Evolutionary conservation across 2,329 filamentous ascomycete genomes (phyloP), one percentile per base, ranked within the genome.

Genomic region (Fusarium bulbicola): DNA sequence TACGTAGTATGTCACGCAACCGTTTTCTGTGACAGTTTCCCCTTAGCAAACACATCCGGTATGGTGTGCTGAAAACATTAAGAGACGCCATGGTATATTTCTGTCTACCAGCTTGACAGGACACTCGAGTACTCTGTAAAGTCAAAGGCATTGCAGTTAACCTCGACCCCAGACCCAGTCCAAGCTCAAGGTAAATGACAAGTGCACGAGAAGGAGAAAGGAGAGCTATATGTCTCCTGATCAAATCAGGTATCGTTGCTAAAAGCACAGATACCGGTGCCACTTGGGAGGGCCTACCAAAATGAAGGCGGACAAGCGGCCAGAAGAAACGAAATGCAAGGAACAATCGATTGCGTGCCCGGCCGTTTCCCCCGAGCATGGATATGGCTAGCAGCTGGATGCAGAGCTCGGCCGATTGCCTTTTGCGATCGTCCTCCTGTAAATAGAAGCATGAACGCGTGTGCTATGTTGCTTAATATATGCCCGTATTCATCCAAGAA

Each of bases 331-430:
- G 64, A 72, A 50, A 65, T 72, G 66, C 50, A 70, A 73, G 66
- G 64, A 70, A 68, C 46, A 30, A 60, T 42, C 46, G 70, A 73
- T 73, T 73, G 70, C 70, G 70, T 74, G 66, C 66, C 66, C 46
- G 37, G 52, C 49, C 42, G 32, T 63, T 59, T 36, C 47, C 42
- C 42, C 57, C 49, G 37, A 49, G 26, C 70, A 74, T 72, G 71
- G 70, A 47, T 74, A 47, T 60, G 32, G 71, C 70, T 66, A 72
- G 71, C 30, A 70, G 16, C 14, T 54, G 50, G 34, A 15, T 28
- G 34, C 40, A 58, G 58, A 63, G 36, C 49, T 67, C 59, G 61
- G 56, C 62, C 70, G 58, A 42, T 70, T 73, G 49, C 61, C 62
- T 56, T 45, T 64, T 63, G 36, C 49, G 62, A 69, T 73, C 45